phyloP scores from a whole-genome alignment of 73 alveolate genomes.

The Paramecium bursaria region DNA sequence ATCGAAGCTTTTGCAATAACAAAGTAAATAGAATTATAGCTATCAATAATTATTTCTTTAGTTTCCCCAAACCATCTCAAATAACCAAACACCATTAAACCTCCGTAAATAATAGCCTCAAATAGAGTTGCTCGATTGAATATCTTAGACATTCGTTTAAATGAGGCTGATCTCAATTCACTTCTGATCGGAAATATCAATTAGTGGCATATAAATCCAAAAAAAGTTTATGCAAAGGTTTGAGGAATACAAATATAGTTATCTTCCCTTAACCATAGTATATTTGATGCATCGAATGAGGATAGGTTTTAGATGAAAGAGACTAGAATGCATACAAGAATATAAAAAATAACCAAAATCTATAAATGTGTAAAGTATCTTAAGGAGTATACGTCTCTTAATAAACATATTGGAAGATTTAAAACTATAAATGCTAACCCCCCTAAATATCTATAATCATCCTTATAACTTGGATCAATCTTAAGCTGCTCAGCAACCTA shows the following conservation, averaged over 20 bases:
- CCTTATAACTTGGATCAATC: neutral
- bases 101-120: neutral
- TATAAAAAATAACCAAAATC: slow-evolving; percentile 14
- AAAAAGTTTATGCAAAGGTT: slow-evolving; percentile 44
- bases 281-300: neutral
- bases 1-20: slow-evolving; percentile 31
- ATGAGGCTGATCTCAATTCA: slow-evolving; percentile 38
- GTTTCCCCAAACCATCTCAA: slow-evolving; percentile 29
- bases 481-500: neutral
- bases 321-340: neutral
- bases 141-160: slow-evolving; percentile 51
- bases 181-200: slow-evolving; percentile 40
- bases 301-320: slow-evolving; percentile 1
- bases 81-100: slow-evolving; percentile 38
- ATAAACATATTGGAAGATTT: slow-evolving; percentile 25
- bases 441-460: slow-evolving; percentile 19
- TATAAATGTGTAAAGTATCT: slow-evolving; percentile 55
- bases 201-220: slow-evolving; percentile 49
- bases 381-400: slow-evolving; percentile 43
- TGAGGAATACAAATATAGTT: neutral
- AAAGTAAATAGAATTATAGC: slow-evolving; percentile 1
- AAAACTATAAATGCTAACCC: slow-evolving; percentile 17
- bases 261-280: slow-evolving; percentile 12
- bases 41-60: slow-evolving; percentile 34
- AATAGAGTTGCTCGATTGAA: slow-evolving; percentile 45